Percentiles rank a stretch among this genome's conserved stretches.
phyloP scores from a whole-genome alignment of 176 grass and related monocot genomes.

The Neostapfia colusana region DNA sequence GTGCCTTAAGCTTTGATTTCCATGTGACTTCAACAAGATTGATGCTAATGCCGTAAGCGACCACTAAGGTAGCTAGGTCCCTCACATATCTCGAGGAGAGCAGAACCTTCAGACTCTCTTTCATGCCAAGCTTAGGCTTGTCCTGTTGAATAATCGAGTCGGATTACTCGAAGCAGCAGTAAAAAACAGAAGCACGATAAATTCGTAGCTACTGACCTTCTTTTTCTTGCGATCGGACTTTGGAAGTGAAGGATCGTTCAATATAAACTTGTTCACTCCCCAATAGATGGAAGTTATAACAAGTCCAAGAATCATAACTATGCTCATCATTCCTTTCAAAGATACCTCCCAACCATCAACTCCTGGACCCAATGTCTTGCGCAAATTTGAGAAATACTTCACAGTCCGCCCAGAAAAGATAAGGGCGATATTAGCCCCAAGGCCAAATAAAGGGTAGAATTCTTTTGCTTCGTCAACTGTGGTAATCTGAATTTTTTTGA shows the following conservation, averaged over 20 bases:
- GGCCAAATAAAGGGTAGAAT: conserved; percentile 88
- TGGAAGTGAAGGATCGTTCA: conserved; percentile 76
- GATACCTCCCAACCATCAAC: conserved; percentile 88
- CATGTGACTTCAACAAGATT: conserved; percentile 93
- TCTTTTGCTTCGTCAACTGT: conserved; percentile 91
- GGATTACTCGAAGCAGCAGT: conserved; percentile 2
- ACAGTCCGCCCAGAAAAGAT: conserved; percentile 81
- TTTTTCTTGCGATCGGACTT: conserved; percentile 76
- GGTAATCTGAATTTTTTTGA: conserved; percentile 55
- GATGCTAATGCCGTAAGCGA: conserved; percentile 89
- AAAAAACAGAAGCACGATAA: not conserved
- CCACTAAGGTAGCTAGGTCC: conserved; percentile 81
- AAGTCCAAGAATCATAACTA: conserved; percentile 77
- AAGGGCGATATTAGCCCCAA: conserved; percentile 83
- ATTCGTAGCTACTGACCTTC: conserved; percentile 36
- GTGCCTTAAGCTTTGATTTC: conserved; percentile 98
- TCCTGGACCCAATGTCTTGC: conserved; percentile 78
- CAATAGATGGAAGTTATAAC: conserved; percentile 69
- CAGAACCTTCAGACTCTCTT: conserved; percentile 78
- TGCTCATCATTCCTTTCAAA: conserved; percentile 95
- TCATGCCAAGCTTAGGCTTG: conserved; percentile 79
- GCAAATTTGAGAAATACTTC: conserved; percentile 88
- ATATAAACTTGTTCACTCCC: conserved; percentile 76
- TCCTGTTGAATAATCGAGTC: conserved; percentile 43
- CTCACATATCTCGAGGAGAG: conserved; percentile 79